Conservation (phyloP, 306 rosid species). For the Acacia confusa region DNA sequence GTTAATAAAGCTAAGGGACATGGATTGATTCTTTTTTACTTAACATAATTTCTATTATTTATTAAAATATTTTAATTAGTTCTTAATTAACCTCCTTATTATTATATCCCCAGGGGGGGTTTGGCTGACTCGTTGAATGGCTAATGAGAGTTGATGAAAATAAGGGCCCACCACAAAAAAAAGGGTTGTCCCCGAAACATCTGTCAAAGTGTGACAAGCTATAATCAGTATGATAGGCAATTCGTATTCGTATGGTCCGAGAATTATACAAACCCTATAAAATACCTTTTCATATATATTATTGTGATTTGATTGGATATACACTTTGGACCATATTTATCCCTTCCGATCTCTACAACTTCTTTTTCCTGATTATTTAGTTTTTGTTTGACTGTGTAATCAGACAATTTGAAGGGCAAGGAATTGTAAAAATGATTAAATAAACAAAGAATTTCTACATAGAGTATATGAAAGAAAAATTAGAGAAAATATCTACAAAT, state of each 20-base stretch:
- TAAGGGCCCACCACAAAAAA: conserved; percentile 25
- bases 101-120: no score
- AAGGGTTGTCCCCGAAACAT: conserved; percentile 48
- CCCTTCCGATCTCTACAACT: background rate
- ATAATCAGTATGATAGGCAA: conserved; percentile 10
- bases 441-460: background rate
- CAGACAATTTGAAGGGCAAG: background rate
- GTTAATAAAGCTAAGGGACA: background rate
- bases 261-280: conserved; percentile 13
- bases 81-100: background rate
- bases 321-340: conserved; percentile 35
- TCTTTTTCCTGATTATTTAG: background rate
- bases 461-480: background rate
- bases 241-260: conserved; percentile 49
- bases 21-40: background rate
- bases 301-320: conserved; percentile 35
- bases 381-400: background rate
- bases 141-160: background rate
- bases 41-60: background rate
- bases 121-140: background rate
- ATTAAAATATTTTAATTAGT: background rate
- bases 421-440: background rate
- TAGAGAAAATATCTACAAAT: background rate
- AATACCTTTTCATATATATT: background rate
- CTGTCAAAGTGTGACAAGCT: conserved; percentile 35